Conservation (phyloP, 768 basidiomycete genomes). For the Serendipita sp. region DNA sequence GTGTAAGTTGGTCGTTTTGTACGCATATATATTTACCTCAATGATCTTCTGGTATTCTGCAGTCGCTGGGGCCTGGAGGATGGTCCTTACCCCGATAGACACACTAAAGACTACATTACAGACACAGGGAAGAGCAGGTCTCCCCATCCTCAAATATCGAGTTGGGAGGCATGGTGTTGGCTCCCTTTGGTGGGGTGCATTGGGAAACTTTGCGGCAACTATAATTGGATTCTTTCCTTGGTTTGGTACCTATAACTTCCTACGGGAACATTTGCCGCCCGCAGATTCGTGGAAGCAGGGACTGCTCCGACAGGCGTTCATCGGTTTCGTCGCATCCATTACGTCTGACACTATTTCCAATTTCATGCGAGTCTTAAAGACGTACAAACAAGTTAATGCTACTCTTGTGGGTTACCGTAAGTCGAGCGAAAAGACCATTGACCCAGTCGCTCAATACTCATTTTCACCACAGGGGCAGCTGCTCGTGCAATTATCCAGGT, state of each 20-base stretch:
- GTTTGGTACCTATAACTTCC: slow-evolving; percentile 76
- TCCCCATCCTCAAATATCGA: slow-evolving; percentile 46
- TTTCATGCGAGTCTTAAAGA: slow-evolving; percentile 84
- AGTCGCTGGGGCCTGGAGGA: slow-evolving; percentile 17
- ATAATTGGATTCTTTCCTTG: slow-evolving; percentile 89
- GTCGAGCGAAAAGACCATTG: slow-evolving; percentile 9
- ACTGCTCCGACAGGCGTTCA: slow-evolving; percentile 68
- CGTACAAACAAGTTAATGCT: slow-evolving; percentile 83
- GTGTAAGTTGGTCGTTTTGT: slow-evolving; percentile 28
- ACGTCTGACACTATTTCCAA: slow-evolving; percentile 77
- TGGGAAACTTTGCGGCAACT: slow-evolving; percentile 84
- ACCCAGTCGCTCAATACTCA: not conserved
- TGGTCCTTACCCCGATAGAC: slow-evolving; percentile 85
- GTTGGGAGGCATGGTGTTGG: slow-evolving; percentile 56
- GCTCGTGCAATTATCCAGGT: slow-evolving; percentile 55
- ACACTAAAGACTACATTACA: slow-evolving; percentile 93
- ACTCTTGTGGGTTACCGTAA: slow-evolving; percentile 55
- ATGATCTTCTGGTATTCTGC: not conserved
- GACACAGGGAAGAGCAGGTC: slow-evolving; percentile 62
- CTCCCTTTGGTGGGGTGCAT: slow-evolving; percentile 76
- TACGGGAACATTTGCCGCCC: slow-evolving; percentile 43
- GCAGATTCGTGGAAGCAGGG: slow-evolving; percentile 36
- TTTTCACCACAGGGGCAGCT: slow-evolving; percentile 29
- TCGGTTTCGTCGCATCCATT: slow-evolving; percentile 78
- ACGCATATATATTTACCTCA: not conserved